phyloP scores from a whole-genome alignment of 116 monocot species.

The Cymodocea nodosa region DNA sequence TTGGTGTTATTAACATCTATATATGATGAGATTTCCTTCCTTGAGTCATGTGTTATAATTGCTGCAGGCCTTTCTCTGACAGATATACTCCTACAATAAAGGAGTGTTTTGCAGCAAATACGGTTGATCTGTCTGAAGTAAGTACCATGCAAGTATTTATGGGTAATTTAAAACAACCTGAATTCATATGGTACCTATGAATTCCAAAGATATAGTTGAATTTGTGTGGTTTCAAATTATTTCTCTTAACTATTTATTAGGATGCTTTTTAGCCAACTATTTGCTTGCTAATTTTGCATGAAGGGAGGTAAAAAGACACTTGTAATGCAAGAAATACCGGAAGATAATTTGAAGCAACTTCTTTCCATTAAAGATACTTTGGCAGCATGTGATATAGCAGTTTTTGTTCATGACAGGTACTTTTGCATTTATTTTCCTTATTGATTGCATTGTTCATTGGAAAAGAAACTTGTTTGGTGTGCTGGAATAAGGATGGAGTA shows the following conservation, averaged over 20 bases:
- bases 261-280: not conserved
- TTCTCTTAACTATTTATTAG: no score
- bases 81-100: constrained; percentile 47
- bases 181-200: no score
- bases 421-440: not conserved
- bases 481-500: no score
- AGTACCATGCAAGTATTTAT: constrained; percentile 15
- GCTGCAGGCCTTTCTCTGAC: constrained; percentile 51
- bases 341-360: constrained; percentile 45
- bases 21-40: no score
- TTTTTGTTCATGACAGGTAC: constrained; percentile 89
- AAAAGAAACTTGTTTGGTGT: no score
- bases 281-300: not conserved
- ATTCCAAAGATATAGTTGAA: no score
- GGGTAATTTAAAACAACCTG: no score
- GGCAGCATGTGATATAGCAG: constrained; percentile 73
- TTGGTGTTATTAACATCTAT: no score
- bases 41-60: no score
- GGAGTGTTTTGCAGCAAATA: constrained; percentile 64
- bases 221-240: no score
- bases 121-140: constrained; percentile 65
- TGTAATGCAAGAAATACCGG: constrained; percentile 75
- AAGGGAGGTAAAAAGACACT: constrained; percentile 72
- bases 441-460: not conserved
- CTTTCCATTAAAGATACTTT: constrained; percentile 58